Evolutionary conservation across 2,329 filamentous ascomycete genomes (phyloP), one percentile per base, ranked within the genome.

Genomic region (Cladophialophora immunda): DNA sequence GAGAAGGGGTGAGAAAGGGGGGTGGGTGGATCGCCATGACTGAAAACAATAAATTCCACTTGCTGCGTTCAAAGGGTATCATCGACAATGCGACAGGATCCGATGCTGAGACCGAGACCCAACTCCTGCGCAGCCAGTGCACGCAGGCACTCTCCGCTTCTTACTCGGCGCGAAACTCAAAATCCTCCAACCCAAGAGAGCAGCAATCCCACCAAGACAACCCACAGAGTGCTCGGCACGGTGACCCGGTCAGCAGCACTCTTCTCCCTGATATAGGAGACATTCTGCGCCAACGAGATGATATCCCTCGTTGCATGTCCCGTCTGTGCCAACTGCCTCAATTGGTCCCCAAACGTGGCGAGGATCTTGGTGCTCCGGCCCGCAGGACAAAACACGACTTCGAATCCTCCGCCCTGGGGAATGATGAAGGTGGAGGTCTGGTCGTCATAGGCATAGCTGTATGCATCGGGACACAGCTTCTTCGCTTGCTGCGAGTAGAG

Each of bases 381-480:
- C 1, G 68, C 68, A 5, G 92, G 92, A 76, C 92, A 95, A 77
- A 95, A 92, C 9, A 91, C 84, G 15, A 95, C 84, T 76, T 94
- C 88, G 83, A 91, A 95, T 0, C 91, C 91, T 25, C 90, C 91
- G 19, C 92, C 92, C 36, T 81, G 78, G 3, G 83, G 83, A 36
- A 86, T 83, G 72, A 86, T 85, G 75, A 87, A 87, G 1, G 85
- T 86, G 25, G 84, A 86, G 11, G 80, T 82, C 70, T 85, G 81
- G 70, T 87, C 85, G 71, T 87, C 85, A 69, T 85, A 86, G n/a
- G 85, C 82, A 76, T 87, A 96, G 74, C 90, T 92, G 79, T 95
- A 96, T 2, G 92, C 92, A 78, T 96, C 92, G 0, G 92, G 92
- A 75, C 92, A 96, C 13, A 94, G 85, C 3, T 79, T 80, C 81